These are phyloP conservation scores for Physaria fendleri DNA, from an alignment of 345 rosid genomes.

Conservation along the genomic window DNA sequence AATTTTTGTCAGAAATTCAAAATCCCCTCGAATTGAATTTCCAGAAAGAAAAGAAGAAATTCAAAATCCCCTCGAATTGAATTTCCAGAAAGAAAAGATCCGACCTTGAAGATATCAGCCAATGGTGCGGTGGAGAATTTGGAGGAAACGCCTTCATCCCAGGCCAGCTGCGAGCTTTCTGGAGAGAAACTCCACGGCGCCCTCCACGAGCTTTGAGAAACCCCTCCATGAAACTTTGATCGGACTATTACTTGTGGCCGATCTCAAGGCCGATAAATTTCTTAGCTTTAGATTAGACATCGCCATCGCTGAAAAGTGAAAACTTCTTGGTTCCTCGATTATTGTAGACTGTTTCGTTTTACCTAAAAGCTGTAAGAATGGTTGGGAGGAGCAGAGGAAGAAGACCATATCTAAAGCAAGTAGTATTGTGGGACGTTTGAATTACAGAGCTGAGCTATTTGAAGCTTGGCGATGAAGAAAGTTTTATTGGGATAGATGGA, in stretches of 20 bases:
- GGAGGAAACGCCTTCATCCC: constrained; percentile 88
- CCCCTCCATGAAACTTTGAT: constrained; percentile 36
- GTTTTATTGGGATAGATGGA: constrained; percentile 11
- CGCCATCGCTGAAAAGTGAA: constrained; percentile 39
- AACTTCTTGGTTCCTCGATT: not conserved
- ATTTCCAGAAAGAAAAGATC: not conserved
- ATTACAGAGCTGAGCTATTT: constrained; percentile 55
- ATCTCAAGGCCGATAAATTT: constrained; percentile 29
- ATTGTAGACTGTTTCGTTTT: too few relatives aligned
- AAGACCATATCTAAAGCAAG: constrained; percentile 32
- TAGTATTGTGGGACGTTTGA: constrained; percentile 42
- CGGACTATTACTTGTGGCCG: constrained; percentile 25
- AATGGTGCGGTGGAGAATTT: constrained; percentile 68
- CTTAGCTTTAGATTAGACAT: constrained; percentile 43
- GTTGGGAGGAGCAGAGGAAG: constrained; percentile 25
- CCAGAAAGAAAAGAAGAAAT: too few relatives aligned
- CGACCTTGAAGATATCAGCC: constrained; percentile 67
- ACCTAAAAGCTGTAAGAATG: constrained; percentile 29
- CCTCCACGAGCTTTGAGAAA: constrained; percentile 59
- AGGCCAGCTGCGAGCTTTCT: constrained; percentile 74
- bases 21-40: not conserved
- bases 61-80: too few relatives aligned
- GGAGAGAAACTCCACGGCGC: constrained; percentile 63
- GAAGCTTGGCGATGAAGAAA: constrained; percentile 80
- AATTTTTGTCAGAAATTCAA: not conserved